Evolutionary conservation across 2,329 filamentous ascomycete genomes (phyloP), one percentile per base, ranked within the genome.

Genomic region (Colletotrichum theobromicola): DNA sequence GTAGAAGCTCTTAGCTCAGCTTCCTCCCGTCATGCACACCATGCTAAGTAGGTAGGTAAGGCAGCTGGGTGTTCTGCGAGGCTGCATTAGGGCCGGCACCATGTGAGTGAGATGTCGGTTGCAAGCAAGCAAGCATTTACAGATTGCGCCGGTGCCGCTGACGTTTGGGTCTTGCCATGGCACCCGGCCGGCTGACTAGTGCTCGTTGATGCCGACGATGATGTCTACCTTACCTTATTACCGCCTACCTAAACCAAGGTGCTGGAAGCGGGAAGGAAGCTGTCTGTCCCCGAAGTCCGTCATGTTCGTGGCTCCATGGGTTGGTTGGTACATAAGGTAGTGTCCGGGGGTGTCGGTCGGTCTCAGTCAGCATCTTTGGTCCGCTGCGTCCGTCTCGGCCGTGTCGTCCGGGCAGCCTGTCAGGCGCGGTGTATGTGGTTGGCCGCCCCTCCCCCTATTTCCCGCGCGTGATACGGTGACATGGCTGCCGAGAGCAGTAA

Each of bases 401-500:
- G 53, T 65, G 60, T 70, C 53, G 67, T 74, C 67, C 67, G 71
- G 67, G 28, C 71, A 70, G 50, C 46, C 71, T 58, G 35, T 46
- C 46, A 63, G 35, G n/a, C n/a, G n/a, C 24, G 21, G 34, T 24
- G 13, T 26, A 26, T 5, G 15, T 55, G 50, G 57, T 34, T 50
- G 30, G 24, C 62, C 46, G 50, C 66, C 46, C 61, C 32, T 35
- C 26, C 72, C 67, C 68, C 63, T 67, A 58, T 72, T 72, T 50
- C 62, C 46, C 42, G 34, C 68, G 72, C 68, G 61, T 63, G 50
- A 61, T 34, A 35, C 50, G 32, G 24, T 64, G 46, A 32, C 46
- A 68, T 35, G 55, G 46, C 21, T 28, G 32, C 55, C 72, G 32
- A 74, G 62, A 57, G 57, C 7, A 46, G 68, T 63, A 72, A 62